Percentiles rank a stretch among this genome's conserved stretches.
Evolutionary conservation across 805 yeast species (phyloP).

Genomic region (Lachancea dasiensis): DNA sequence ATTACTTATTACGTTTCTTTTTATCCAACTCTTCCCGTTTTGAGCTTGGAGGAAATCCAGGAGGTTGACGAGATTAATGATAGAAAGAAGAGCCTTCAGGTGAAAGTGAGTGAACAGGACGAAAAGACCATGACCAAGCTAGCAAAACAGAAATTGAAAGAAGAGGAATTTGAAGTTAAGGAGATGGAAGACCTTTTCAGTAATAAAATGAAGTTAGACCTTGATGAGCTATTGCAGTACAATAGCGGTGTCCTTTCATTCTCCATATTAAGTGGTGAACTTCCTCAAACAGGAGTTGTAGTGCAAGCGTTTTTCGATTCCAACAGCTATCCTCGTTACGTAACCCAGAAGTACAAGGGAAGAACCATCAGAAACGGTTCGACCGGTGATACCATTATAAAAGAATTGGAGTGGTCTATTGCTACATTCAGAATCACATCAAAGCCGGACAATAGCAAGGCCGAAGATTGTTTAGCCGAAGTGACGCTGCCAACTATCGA

Average conservation of each 20-base stretch:
- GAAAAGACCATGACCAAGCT: constrained; percentile 28
- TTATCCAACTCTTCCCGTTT: constrained; percentile 77
- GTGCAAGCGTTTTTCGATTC: constrained; percentile 77
- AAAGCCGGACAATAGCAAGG: constrained; percentile 47
- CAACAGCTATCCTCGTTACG: constrained; percentile 58
- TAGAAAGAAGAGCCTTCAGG: constrained; percentile 34
- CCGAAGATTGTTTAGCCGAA: constrained; percentile 55
- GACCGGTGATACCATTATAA: constrained; percentile 70
- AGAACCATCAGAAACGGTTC: constrained; percentile 36
- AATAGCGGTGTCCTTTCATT: constrained; percentile 73
- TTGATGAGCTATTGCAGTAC: constrained; percentile 51
- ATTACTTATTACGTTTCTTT: constrained; percentile 71
- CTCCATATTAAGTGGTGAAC: constrained; percentile 54
- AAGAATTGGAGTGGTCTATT: constrained; percentile 71
- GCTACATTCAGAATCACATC: constrained; percentile 57
- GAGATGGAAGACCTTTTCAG: constrained; percentile 37
- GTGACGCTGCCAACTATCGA: constrained; percentile 59
- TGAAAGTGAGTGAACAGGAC: constrained; percentile 26
- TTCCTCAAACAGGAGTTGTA: constrained; percentile 51
- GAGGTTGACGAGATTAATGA: constrained; percentile 45
- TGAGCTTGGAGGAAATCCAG: constrained; percentile 63
- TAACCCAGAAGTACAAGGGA: constrained; percentile 43
- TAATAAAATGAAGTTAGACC: constrained; percentile 44
- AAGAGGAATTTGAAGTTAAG: constrained; percentile 28
- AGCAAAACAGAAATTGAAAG: constrained; percentile 27